Conservation (phyloP, 1,284 basidiomycete genomes). For the Anthracocystis walkeri region DNA sequence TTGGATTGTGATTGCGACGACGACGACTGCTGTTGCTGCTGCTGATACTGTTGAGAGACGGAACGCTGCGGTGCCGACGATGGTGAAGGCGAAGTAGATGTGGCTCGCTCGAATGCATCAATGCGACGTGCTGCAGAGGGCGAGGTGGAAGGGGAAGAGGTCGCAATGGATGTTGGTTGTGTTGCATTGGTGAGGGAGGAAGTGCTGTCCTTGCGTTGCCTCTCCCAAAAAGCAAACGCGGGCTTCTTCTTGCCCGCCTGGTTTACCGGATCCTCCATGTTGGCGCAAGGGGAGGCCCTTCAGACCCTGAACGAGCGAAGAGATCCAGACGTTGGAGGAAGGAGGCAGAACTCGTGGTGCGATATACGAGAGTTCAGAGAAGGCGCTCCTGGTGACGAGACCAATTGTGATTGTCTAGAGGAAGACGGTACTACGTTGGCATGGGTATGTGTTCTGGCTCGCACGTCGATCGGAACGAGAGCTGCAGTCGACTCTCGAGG, state of each 20-base stretch:
- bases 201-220: conserved; percentile 31
- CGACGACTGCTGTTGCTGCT: background rate
- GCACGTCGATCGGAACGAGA: background rate
- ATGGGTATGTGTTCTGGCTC: conserved; percentile 7
- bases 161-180: background rate
- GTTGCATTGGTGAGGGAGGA: conserved; percentile 5
- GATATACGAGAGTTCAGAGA: background rate
- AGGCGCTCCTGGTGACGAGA: conserved; percentile 3
- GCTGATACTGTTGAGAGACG: conserved; percentile 4
- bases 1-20: background rate
- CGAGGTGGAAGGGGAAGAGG: conserved; percentile 4
- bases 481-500: background rate
- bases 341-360: background rate
- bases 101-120: conserved; percentile 14
- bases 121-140: conserved; percentile 18
- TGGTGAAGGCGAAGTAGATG: conserved; percentile 7
- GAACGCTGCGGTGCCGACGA: conserved; percentile 17
- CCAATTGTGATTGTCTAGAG: conserved; percentile 6
- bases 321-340: background rate
- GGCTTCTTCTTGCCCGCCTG: conserved; percentile 36
- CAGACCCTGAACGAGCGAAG: background rate
- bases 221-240: conserved; percentile 48
- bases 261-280: conserved; percentile 46
- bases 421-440: conserved; percentile 4
- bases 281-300: background rate